Percentiles rank a stretch among this genome's conserved stretches.
These are phyloP conservation scores for Mucor lusitanicus DNA, from an alignment of 371 early-diverging fungal species.

Conservation along the genomic window DNA sequence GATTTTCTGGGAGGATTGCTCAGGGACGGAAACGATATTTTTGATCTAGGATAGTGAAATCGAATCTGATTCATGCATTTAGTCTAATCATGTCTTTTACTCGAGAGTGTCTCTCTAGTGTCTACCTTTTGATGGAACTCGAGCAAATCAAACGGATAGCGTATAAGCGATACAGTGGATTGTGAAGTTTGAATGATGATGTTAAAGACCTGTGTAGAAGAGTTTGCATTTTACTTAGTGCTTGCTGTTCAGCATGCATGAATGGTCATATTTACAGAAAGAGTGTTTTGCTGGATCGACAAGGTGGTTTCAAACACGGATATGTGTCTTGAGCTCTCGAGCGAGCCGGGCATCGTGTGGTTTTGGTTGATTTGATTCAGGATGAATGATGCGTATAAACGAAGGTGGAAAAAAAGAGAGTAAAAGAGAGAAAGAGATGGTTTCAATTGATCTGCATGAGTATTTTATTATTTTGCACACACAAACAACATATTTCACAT, in stretches of 20 bases:
- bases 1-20: slow-evolving; percentile 25
- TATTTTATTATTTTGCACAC: not conserved
- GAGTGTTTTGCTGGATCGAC: slow-evolving; percentile 31
- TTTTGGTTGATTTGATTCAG: not conserved
- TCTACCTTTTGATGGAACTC: slow-evolving; percentile 61
- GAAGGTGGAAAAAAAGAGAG: not conserved
- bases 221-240: not conserved
- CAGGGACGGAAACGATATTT: slow-evolving; percentile 43
- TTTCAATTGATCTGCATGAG: slow-evolving; percentile 23
- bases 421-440: not conserved
- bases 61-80: slow-evolving; percentile 26
- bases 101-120: not conserved
- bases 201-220: slow-evolving; percentile 61
- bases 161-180: slow-evolving; percentile 50
- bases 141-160: slow-evolving; percentile 62
- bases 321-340: slow-evolving; percentile 11
- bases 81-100: not conserved
- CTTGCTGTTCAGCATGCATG: not conserved
- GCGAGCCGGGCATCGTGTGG: not conserved
- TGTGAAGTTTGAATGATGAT: slow-evolving; percentile 55
- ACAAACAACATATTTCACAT: slow-evolving; percentile 2
- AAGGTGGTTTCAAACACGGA: slow-evolving; percentile 47
- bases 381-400: not conserved
- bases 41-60: slow-evolving; percentile 41
- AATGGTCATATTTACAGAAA: slow-evolving; percentile 23